Conservation (phyloP, 495 filamentous ascomycete genomes). For the Podospora australis region DNA sequence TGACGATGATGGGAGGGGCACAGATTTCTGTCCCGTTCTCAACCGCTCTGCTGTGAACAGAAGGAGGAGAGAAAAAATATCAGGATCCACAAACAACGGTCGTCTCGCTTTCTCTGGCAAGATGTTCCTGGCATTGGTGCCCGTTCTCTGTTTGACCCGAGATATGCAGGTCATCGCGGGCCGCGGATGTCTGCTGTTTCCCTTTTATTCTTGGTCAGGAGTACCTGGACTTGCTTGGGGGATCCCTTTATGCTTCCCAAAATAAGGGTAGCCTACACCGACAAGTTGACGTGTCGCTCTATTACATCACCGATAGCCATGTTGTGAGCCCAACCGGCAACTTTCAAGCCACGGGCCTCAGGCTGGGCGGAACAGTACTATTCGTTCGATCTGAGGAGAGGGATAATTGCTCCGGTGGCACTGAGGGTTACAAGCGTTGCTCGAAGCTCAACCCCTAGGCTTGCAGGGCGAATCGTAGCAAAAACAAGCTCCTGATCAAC, state of each 20-base stretch:
- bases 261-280: constrained; percentile 18
- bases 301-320: constrained; percentile 17
- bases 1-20: not conserved
- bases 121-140: constrained; percentile 14
- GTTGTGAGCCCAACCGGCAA: constrained; percentile 20
- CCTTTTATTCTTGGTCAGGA: not conserved
- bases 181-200: constrained; percentile 5
- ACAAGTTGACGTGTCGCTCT: constrained; percentile 30
- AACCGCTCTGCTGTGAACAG: not conserved
- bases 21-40: constrained; percentile 2
- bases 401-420: not conserved
- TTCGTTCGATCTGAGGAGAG: constrained; percentile 1
- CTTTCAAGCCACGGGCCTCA: constrained; percentile 12
- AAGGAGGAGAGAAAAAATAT: too few relatives aligned
- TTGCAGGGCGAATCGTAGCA: not conserved
- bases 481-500: not conserved
- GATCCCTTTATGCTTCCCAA: not conserved
- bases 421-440: constrained; percentile 1
- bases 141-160: constrained; percentile 23
- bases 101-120: constrained; percentile 12
- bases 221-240: not conserved
- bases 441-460: not conserved
- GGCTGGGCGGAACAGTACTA: not conserved
- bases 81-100: constrained; percentile 15
- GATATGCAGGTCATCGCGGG: constrained; percentile 22